Conservation (phyloP, 164 flowering plant species). For the Magnolia changhungtana region DNA sequence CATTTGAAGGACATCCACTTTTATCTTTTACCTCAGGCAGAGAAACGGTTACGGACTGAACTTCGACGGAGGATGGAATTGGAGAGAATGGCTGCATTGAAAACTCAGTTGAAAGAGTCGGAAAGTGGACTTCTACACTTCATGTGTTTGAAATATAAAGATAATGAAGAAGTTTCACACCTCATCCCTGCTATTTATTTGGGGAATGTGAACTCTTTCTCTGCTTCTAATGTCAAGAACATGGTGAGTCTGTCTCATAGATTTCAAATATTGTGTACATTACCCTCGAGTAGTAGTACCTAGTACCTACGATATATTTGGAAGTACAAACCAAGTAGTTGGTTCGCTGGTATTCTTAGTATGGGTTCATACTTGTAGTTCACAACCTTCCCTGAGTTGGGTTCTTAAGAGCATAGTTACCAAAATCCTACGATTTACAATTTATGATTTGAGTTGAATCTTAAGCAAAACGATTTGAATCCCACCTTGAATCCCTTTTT, state of each 20-base stretch:
- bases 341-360: too few species aligned
- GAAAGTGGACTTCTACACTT: slow-evolving; percentile 73
- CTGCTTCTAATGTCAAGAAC: slow-evolving; percentile 49
- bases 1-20: neutral
- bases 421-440: too few species aligned
- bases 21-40: slow-evolving; percentile 40
- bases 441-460: too few species aligned
- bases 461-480: too few species aligned
- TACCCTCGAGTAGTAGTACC: too few species aligned
- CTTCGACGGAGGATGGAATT: slow-evolving; percentile 55
- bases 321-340: too few species aligned
- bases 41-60: slow-evolving; percentile 58
- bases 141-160: slow-evolving; percentile 69
- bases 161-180: slow-evolving; percentile 60
- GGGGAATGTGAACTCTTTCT: slow-evolving; percentile 62
- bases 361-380: too few species aligned
- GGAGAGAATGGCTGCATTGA: slow-evolving; percentile 53
- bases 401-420: too few species aligned
- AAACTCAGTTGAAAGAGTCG: slow-evolving; percentile 45
- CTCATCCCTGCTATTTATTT: slow-evolving; percentile 68
- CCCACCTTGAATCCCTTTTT: too few species aligned
- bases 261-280: too few species aligned
- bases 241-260: slow-evolving; percentile 30
- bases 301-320: too few species aligned
- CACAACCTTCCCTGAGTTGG: too few species aligned